phyloP scores from a whole-genome alignment of 2,329 filamentous ascomycete genomes.

The Colletotrichum sp. region DNA sequence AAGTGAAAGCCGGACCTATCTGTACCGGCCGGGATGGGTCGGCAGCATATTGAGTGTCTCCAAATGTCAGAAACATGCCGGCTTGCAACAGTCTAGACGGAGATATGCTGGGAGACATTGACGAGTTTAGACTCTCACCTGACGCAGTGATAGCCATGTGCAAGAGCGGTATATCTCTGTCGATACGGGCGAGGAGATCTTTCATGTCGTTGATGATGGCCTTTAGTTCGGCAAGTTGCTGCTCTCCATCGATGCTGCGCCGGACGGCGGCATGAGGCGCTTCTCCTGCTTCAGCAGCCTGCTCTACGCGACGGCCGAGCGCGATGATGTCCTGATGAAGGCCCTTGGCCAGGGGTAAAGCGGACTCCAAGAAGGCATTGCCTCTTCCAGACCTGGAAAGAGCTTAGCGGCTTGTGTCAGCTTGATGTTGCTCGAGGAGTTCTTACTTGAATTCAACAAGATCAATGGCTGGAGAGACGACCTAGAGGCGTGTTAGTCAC shows the following conservation, averaged over 20 bases:
- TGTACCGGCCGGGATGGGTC: slow-evolving; percentile 71
- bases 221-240: slow-evolving; percentile 69
- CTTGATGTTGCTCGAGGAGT: neutral
- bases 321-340: slow-evolving; percentile 83
- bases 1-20: slow-evolving; percentile 83
- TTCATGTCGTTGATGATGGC: slow-evolving; percentile 78
- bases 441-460: slow-evolving; percentile 86
- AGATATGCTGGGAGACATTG: slow-evolving; percentile 81
- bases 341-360: slow-evolving; percentile 80
- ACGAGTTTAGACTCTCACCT: slow-evolving; percentile 83
- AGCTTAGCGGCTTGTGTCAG: slow-evolving; percentile 22
- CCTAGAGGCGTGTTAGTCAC: slow-evolving; percentile 47
- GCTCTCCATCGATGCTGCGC: slow-evolving; percentile 51
- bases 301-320: slow-evolving; percentile 76
- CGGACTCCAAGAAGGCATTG: slow-evolving; percentile 75
- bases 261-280: slow-evolving; percentile 45
- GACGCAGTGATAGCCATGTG: slow-evolving; percentile 95
- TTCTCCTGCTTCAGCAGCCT: slow-evolving; percentile 70
- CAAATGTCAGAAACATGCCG: slow-evolving; percentile 86
- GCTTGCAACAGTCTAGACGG: slow-evolving; percentile 91
- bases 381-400: slow-evolving; percentile 54
- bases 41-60: slow-evolving; percentile 81
- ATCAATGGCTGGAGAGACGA: slow-evolving; percentile 89
- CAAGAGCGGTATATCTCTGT: slow-evolving; percentile 89
- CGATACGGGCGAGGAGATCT: slow-evolving; percentile 76